Evolutionary conservation across 352 stramenopile species (phyloP).

Genomic region (Phytophthora aleatoria): DNA sequence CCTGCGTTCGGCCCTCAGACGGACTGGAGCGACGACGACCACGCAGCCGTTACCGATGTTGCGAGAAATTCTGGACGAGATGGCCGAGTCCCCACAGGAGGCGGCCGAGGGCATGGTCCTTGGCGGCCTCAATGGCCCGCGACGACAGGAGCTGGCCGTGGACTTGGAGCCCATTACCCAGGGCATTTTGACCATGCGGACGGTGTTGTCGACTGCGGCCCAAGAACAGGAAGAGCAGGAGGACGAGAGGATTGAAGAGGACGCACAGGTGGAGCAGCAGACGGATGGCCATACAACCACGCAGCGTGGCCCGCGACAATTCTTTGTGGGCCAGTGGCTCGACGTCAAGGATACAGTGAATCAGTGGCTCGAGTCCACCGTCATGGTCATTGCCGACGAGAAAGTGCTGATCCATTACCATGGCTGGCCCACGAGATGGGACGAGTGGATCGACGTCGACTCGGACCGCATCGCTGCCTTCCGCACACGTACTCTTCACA

Average conservation of each 20-base stretch:
- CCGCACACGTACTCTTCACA: constrained; percentile 89
- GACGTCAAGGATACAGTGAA: constrained; percentile 98
- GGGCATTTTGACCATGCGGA: constrained; percentile 58
- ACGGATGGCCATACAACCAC: constrained; percentile 4
- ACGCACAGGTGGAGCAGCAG: constrained; percentile 1
- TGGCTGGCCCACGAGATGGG: constrained; percentile 96
- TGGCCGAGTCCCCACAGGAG: constrained; percentile 32
- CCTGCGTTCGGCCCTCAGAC: constrained; percentile 54
- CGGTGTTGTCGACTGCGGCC: constrained; percentile 51
- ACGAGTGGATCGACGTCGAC: constrained; percentile 97
- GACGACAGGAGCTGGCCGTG: constrained; percentile 1
- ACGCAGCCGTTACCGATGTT: constrained; percentile 40
- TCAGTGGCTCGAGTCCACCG: constrained; percentile 97
- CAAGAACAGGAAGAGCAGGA: constrained; percentile 9
- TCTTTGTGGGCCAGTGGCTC: constrained; percentile 95
- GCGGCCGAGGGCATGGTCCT: constrained; percentile 41
- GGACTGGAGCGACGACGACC: not conserved
- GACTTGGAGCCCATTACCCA: constrained; percentile 67
- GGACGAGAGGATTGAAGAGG: not conserved
- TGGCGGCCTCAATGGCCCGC: not conserved
- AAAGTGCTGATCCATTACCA: constrained; percentile 97
- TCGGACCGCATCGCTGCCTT: constrained; percentile 96
- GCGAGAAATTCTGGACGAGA: constrained; percentile 45
- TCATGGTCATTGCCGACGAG: constrained; percentile 88
- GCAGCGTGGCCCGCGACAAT: constrained; percentile 48